phyloP scores from a whole-genome alignment of 2,329 filamentous ascomycete genomes.

The Fusarium anthophilum region DNA sequence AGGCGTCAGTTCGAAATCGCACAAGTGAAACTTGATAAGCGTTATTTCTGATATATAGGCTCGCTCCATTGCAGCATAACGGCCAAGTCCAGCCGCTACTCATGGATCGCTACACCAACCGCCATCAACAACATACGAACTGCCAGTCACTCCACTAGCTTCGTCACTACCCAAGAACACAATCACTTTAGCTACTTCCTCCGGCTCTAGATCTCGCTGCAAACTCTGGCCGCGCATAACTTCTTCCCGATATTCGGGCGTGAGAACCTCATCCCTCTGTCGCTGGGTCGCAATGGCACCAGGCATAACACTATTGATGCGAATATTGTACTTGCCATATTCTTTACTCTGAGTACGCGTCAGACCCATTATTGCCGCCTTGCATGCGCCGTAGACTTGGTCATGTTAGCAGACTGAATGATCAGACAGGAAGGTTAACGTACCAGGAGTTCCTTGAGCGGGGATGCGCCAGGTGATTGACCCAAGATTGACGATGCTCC shows the following conservation, averaged over 20 bases:
- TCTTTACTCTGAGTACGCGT: slow-evolving; percentile 65
- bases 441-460: slow-evolving; percentile 53
- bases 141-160: slow-evolving; percentile 56
- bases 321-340: slow-evolving; percentile 57
- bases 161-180: slow-evolving; percentile 58
- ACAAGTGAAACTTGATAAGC: accelerated
- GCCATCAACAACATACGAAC: slow-evolving; percentile 49
- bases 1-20: accelerated
- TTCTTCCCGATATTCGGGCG: slow-evolving; percentile 51
- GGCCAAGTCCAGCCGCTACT: background rate
- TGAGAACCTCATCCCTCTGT: slow-evolving; percentile 55
- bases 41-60: accelerated
- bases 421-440: background rate
- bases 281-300: slow-evolving; percentile 57
- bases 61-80: no score
- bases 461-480: slow-evolving; percentile 58
- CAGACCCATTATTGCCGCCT: slow-evolving; percentile 65
- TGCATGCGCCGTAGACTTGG: slow-evolving; percentile 59
- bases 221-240: slow-evolving; percentile 54
- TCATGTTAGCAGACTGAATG: background rate
- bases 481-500: slow-evolving; percentile 66
- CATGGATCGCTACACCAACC: slow-evolving; percentile 43
- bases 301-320: slow-evolving; percentile 61
- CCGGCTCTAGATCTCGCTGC: slow-evolving; percentile 52
- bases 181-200: slow-evolving; percentile 57